Evolutionary conservation across 139 green algal species (phyloP).

Genomic region (Zygnema circumcarinatum): DNA sequence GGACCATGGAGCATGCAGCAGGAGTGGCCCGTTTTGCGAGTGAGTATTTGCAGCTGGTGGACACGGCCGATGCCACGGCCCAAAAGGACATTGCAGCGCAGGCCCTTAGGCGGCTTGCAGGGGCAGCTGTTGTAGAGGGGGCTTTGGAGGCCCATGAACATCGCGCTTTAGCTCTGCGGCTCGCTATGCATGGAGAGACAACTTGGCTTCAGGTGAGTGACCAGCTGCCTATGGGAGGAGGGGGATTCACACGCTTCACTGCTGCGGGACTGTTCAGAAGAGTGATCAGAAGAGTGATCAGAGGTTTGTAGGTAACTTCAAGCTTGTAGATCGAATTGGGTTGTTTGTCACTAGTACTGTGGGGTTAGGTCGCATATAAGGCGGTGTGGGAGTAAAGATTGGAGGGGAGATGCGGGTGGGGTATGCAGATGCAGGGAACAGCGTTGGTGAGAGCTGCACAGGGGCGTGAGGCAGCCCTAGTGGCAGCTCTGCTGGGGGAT

Average conservation of each 20-base stretch:
- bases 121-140: slow-evolving; percentile 39
- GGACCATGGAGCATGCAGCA: slow-evolving; percentile 35
- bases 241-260: no score
- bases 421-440: slow-evolving; percentile 35
- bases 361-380: neutral
- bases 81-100: slow-evolving; percentile 31
- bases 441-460: slow-evolving; percentile 29
- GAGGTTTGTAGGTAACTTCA: no score
- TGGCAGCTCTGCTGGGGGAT: slow-evolving; percentile 44
- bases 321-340: no score
- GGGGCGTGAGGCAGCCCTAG: slow-evolving; percentile 35
- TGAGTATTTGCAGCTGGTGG: slow-evolving; percentile 46
- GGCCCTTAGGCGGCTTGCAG: slow-evolving; percentile 37
- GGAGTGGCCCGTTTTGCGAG: slow-evolving; percentile 28
- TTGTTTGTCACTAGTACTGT: no score
- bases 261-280: no score
- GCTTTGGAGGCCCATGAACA: slow-evolving; percentile 46
- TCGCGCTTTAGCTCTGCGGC: slow-evolving; percentile 6
- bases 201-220: slow-evolving; percentile 37
- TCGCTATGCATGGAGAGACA: slow-evolving; percentile 38
- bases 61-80: slow-evolving; percentile 46
- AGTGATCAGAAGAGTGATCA: no score
- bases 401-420: neutral
- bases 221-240: no score
- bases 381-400: neutral